phyloP scores from a whole-genome alignment of 192 early-diverging fungal genomes.

The Glomus cerebriforme region DNA sequence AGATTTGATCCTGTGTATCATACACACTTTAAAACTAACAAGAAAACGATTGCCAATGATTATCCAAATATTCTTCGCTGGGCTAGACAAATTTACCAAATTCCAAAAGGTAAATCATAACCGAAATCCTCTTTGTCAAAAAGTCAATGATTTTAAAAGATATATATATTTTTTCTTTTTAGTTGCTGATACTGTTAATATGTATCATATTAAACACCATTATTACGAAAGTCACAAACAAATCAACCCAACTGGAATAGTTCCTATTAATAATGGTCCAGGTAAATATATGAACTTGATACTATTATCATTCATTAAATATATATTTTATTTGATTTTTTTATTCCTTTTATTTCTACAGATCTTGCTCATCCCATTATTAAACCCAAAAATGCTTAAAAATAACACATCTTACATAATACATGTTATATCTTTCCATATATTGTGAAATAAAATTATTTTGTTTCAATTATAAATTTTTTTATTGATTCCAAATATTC shows the following conservation, averaged over 20 bases:
- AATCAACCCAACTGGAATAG: slow-evolving; percentile 89
- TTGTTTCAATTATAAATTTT: slow-evolving; percentile 27
- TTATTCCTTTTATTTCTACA: background rate
- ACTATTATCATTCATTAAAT: background rate
- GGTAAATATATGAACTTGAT: background rate
- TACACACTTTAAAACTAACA: slow-evolving; percentile 95
- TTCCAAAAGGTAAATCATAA: slow-evolving; percentile 49
- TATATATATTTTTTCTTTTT: background rate
- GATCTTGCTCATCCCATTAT: background rate
- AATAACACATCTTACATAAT: background rate
- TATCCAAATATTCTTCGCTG: slow-evolving; percentile 90
- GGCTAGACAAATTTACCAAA: slow-evolving; percentile 81
- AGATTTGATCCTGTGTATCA: slow-evolving; percentile 95
- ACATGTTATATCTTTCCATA: too few relatives aligned
- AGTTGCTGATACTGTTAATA: slow-evolving; percentile 83
- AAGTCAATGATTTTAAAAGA: background rate
- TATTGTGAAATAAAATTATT: background rate
- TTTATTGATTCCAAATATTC: slow-evolving; percentile 20
- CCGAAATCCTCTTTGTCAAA: background rate
- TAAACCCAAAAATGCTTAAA: background rate
- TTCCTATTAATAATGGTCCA: slow-evolving; percentile 76
- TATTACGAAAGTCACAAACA: slow-evolving; percentile 89
- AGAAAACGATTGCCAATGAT: slow-evolving; percentile 79
- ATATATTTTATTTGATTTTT: background rate
- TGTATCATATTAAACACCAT: slow-evolving; percentile 95